Percentiles rank a stretch among this genome's conserved stretches.
phyloP scores from a whole-genome alignment of 2,329 filamentous ascomycete genomes.

The Domatiomyces catenatus region DNA sequence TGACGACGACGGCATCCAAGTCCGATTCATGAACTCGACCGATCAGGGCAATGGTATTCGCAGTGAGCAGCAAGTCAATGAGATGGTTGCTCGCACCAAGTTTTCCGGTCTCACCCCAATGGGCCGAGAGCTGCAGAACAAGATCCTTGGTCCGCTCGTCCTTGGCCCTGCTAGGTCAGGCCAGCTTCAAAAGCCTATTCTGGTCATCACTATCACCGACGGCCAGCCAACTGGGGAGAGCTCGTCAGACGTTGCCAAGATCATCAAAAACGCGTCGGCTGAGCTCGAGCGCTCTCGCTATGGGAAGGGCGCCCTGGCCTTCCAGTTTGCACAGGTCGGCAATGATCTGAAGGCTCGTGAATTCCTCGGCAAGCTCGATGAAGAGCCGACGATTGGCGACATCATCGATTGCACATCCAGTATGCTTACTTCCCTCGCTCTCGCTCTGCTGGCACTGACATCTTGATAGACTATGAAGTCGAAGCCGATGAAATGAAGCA shows the following conservation, averaged over 20 bases:
- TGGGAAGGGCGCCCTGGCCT: slow-evolving; percentile 44
- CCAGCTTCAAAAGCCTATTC: slow-evolving; percentile 45
- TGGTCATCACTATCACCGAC: slow-evolving; percentile 52
- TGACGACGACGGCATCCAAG: slow-evolving; percentile 50
- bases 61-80: slow-evolving; percentile 42
- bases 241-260: slow-evolving; percentile 40
- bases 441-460: slow-evolving; percentile 2
- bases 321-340: slow-evolving; percentile 55
- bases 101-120: slow-evolving; percentile 54
- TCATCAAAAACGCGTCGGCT: slow-evolving; percentile 39
- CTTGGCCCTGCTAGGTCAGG: slow-evolving; percentile 36
- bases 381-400: slow-evolving; percentile 44
- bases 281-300: slow-evolving; percentile 37
- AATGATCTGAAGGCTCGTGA: slow-evolving; percentile 50
- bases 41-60: slow-evolving; percentile 39
- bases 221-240: slow-evolving; percentile 51
- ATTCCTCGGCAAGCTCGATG: slow-evolving; percentile 49
- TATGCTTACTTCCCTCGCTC: slow-evolving; percentile 25
- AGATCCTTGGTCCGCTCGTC: slow-evolving; percentile 48
- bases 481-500: slow-evolving; percentile 52
- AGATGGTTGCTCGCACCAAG: slow-evolving; percentile 41
- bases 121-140: slow-evolving; percentile 46
- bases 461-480: slow-evolving; percentile 46
- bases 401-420: slow-evolving; percentile 55
- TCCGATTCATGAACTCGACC: slow-evolving; percentile 55